Percentiles rank a stretch among this genome's conserved stretches.
Conservation (phyloP, 352 stramenopile species). For the Globisporangium okanoganense region DNA sequence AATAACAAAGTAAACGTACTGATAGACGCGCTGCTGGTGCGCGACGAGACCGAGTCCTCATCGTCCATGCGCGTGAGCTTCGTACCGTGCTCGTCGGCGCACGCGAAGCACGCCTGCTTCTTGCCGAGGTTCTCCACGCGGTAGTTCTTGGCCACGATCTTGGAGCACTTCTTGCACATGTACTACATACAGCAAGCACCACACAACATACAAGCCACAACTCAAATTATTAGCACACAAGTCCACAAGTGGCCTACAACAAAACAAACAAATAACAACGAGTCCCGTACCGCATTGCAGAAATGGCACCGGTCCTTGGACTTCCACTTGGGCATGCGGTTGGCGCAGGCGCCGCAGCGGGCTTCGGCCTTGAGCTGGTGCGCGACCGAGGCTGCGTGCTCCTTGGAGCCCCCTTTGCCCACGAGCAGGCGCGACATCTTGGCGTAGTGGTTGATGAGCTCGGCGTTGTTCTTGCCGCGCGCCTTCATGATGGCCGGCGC, state of each 20-base stretch:
- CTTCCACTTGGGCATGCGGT: slow-evolving; percentile 54
- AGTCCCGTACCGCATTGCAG: slow-evolving; percentile 48
- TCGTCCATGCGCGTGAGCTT: slow-evolving; percentile 20
- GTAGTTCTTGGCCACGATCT: slow-evolving; percentile 62
- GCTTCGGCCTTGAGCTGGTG: slow-evolving; percentile 53
- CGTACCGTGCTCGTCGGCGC: slow-evolving; percentile 40
- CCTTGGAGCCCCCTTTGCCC: slow-evolving; percentile 20
- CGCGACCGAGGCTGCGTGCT: slow-evolving; percentile 27
- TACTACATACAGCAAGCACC: slow-evolving; percentile 28
- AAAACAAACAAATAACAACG: slow-evolving; percentile 1
- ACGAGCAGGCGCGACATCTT: slow-evolving; percentile 46
- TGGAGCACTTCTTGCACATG: slow-evolving; percentile 63
- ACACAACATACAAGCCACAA: neutral
- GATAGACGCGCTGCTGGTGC: slow-evolving; percentile 7
- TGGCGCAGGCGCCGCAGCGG: slow-evolving; percentile 57
- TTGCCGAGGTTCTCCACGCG: slow-evolving; percentile 34
- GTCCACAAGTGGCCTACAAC: neutral
- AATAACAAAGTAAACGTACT: slow-evolving; percentile 9
- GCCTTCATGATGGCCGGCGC: slow-evolving; percentile 51
- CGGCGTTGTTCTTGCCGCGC: slow-evolving; percentile 50
- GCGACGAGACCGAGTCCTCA: slow-evolving; percentile 12
- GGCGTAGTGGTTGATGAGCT: slow-evolving; percentile 69
- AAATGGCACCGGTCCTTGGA: slow-evolving; percentile 52
- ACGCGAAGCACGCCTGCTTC: slow-evolving; percentile 54
- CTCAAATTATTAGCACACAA: slow-evolving; percentile 8